Evolutionary conservation across 345 rosid species (phyloP).

Genomic region (Erysimum cheiranthoides): DNA sequence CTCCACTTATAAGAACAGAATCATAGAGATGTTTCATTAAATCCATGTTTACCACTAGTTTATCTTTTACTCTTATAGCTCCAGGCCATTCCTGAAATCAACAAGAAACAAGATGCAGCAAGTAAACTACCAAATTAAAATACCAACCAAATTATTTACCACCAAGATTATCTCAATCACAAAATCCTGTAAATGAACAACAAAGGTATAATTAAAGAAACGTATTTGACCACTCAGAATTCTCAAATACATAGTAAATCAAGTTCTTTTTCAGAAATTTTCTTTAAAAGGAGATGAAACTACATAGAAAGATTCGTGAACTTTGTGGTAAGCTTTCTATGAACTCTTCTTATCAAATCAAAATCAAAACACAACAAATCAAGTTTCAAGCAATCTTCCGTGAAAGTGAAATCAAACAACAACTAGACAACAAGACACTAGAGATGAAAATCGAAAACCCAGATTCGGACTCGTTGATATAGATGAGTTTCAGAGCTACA

Average conservation of each 20-base stretch:
- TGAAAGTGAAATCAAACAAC: conserved; percentile 11
- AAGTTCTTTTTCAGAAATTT: neutral
- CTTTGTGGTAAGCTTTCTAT: neutral
- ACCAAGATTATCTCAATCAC: conserved; percentile 65
- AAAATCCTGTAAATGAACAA: conserved; percentile 47
- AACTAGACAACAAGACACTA: conserved; percentile 4
- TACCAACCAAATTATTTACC: too few relatives aligned
- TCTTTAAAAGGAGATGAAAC: neutral
- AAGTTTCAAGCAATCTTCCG: neutral
- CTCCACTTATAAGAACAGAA: too few relatives aligned
- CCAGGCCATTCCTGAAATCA: too few relatives aligned
- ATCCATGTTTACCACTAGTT: too few relatives aligned
- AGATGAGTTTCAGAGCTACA: too few relatives aligned
- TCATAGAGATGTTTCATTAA: too few relatives aligned
- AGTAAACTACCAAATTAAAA: too few relatives aligned
- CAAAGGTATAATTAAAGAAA: neutral
- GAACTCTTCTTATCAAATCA: neutral
- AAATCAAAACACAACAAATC: neutral
- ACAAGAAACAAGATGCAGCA: too few relatives aligned
- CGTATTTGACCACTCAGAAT: neutral
- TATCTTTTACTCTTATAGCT: too few relatives aligned
- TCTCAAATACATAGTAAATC: neutral
- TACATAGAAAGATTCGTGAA: conserved; percentile 1
- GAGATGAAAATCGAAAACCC: too few relatives aligned
- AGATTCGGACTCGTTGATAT: too few relatives aligned